These are phyloP conservation scores for Alternaria conjuncta DNA, from an alignment of 2,329 filamentous ascomycete species.

Conservation along the genomic window DNA sequence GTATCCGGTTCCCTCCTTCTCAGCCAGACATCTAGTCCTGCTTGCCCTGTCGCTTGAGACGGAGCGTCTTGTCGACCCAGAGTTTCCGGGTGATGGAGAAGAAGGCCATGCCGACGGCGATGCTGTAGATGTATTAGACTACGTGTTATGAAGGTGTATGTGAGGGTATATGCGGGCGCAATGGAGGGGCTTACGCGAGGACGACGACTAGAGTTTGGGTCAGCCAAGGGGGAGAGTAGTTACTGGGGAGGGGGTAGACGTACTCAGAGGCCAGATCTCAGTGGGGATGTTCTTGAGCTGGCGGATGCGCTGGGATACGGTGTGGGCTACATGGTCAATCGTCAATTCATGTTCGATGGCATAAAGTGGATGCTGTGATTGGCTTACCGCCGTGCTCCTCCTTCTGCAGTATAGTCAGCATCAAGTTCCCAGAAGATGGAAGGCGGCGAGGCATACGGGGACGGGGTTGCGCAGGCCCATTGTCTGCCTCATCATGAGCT, in stretches of 20 bases:
- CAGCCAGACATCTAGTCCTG: slow-evolving; percentile 29
- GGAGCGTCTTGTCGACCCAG: slow-evolving; percentile 87
- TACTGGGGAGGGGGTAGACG: slow-evolving; percentile 41
- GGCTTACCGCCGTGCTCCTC: slow-evolving; percentile 68
- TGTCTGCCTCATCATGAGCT: slow-evolving; percentile 54
- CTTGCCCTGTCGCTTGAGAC: slow-evolving; percentile 72
- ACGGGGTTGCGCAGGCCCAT: slow-evolving; percentile 63
- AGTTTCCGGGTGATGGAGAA: slow-evolving; percentile 88
- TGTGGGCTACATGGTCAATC: slow-evolving; percentile 72
- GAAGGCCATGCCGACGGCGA: slow-evolving; percentile 75
- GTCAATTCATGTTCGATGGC: slow-evolving; percentile 22
- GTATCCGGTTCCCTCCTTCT: background rate
- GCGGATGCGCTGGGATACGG: slow-evolving; percentile 92
- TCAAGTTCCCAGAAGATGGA: background rate
- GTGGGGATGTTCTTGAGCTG: slow-evolving; percentile 88
- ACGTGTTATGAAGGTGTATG: slow-evolving; percentile 2
- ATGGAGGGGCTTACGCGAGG: slow-evolving; percentile 69
- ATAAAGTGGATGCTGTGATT: slow-evolving; percentile 23
- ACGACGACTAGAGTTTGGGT: slow-evolving; percentile 70
- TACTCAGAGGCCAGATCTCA: slow-evolving; percentile 95
- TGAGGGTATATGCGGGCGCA: background rate
- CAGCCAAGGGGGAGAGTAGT: slow-evolving; percentile 3
- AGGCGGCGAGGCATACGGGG: slow-evolving; percentile 65
- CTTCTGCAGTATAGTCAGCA: slow-evolving; percentile 61
- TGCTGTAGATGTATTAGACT: slow-evolving; percentile 50